Conservation (phyloP, 2,329 filamentous ascomycete species). For the Seiridium cupressi region DNA sequence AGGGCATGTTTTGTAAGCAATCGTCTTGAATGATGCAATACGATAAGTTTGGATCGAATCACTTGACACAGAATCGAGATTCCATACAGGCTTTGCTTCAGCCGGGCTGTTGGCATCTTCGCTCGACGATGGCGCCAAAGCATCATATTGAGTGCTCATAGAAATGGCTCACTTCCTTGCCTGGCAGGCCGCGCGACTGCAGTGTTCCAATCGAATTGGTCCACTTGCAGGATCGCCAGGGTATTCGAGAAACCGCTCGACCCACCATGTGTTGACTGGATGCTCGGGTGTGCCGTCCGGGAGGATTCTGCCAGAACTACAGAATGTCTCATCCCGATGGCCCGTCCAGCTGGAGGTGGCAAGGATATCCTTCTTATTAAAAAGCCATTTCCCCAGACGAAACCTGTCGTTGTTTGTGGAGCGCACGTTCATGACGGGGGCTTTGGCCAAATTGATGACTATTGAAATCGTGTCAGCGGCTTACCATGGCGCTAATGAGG, state of each 20-base stretch:
- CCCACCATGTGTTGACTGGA: constrained; percentile 30
- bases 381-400: constrained; percentile 22
- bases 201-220: too few species aligned
- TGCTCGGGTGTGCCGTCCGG: constrained; percentile 17
- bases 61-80: too few species aligned
- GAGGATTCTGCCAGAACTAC: constrained; percentile 22
- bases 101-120: too few species aligned
- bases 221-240: constrained; percentile 24
- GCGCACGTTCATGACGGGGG: constrained; percentile 2
- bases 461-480: too few species aligned
- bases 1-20: too few species aligned
- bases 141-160: too few species aligned
- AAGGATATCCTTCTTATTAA: constrained; percentile 23
- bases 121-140: too few species aligned
- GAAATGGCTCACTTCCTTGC: too few species aligned
- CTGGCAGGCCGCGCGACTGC: not conserved
- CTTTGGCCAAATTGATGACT: not conserved
- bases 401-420: constrained; percentile 15
- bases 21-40: too few species aligned
- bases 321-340: constrained; percentile 22
- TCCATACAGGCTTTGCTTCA: too few species aligned
- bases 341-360: constrained; percentile 22
- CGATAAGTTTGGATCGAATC: too few species aligned
- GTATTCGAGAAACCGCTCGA: constrained; percentile 32
- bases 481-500: too few species aligned